A percentile compares a stretch with the other conserved stretches of the same genome.
Evolutionary conservation across 2,329 filamentous ascomycete species (phyloP).

Genomic region (Aspergillus fumigatus): DNA sequence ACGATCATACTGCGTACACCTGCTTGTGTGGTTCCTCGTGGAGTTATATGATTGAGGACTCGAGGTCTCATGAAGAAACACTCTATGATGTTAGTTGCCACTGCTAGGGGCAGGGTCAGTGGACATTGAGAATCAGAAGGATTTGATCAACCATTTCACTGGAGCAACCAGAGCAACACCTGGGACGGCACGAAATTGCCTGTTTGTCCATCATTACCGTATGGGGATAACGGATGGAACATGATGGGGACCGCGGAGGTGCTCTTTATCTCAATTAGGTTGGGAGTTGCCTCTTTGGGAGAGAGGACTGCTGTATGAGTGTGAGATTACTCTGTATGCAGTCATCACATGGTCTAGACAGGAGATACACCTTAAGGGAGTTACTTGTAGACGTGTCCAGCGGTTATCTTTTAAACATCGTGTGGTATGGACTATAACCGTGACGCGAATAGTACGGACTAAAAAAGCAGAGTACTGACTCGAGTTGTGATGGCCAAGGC

Average conservation of each 20-base stretch:
- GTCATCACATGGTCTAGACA: background rate
- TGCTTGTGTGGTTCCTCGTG: background rate
- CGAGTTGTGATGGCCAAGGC: background rate
- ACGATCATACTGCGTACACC: background rate
- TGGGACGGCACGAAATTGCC: slow-evolving; percentile 10
- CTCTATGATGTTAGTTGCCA: background rate
- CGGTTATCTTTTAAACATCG: background rate
- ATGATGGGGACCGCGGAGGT: background rate
- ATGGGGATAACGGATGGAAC: background rate
- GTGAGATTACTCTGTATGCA: background rate
- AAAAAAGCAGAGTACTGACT: background rate
- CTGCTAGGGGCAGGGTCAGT: background rate
- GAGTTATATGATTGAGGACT: background rate
- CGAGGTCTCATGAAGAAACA: background rate
- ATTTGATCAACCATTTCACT: background rate
- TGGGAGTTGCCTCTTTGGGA: background rate
- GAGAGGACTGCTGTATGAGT: background rate
- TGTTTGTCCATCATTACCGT: background rate
- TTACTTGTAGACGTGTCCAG: background rate
- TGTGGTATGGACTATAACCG: background rate
- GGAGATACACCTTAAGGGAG: background rate
- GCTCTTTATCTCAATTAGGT: background rate
- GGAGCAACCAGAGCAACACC: slow-evolving; percentile 8
- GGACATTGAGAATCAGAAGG: background rate
- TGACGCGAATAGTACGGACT: background rate